A percentile compares a stretch with the other conserved stretches of the same genome.
Conservation (phyloP, 768 basidiomycete species). For the Kwoniella sp. region DNA sequence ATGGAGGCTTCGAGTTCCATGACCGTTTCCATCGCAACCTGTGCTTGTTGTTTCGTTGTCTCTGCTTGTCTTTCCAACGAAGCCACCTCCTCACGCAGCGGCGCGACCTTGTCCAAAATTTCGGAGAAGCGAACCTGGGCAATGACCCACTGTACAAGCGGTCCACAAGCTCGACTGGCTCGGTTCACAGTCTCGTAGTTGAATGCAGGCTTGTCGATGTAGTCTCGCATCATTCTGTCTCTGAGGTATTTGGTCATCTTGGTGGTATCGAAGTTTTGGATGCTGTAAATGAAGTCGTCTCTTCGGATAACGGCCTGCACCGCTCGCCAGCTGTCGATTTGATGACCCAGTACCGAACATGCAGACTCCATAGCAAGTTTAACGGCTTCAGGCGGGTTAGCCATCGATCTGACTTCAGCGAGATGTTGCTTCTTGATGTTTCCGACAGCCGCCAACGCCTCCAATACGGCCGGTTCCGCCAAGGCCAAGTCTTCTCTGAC, state of each 20-base stretch:
- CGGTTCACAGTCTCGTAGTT: constrained; percentile 93
- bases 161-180: constrained; percentile 94
- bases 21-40: constrained; percentile 85
- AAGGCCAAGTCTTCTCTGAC: constrained; percentile 95
- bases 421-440: constrained; percentile 93
- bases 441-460: constrained; percentile 92
- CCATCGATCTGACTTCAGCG: constrained; percentile 96
- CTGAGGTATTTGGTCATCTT: constrained; percentile 87
- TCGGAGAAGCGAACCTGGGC: constrained; percentile 96
- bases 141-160: constrained; percentile 95
- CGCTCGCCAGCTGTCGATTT: constrained; percentile 93
- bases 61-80: constrained; percentile 88
- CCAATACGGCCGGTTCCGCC: constrained; percentile 92
- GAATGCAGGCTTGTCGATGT: constrained; percentile 80
- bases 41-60: constrained; percentile 89
- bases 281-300: constrained; percentile 92
- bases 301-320: constrained; percentile 93
- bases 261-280: constrained; percentile 91
- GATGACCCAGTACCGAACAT: constrained; percentile 90
- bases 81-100: constrained; percentile 89
- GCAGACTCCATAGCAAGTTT: constrained; percentile 99
- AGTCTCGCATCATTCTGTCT: constrained; percentile 87
- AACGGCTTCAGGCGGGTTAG: constrained; percentile 95
- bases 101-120: constrained; percentile 94
- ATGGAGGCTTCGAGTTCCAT: constrained; percentile 89